These are phyloP conservation scores for Yueomyces sinensis DNA, from an alignment of 805 yeast genomes.

Conservation along the genomic window DNA sequence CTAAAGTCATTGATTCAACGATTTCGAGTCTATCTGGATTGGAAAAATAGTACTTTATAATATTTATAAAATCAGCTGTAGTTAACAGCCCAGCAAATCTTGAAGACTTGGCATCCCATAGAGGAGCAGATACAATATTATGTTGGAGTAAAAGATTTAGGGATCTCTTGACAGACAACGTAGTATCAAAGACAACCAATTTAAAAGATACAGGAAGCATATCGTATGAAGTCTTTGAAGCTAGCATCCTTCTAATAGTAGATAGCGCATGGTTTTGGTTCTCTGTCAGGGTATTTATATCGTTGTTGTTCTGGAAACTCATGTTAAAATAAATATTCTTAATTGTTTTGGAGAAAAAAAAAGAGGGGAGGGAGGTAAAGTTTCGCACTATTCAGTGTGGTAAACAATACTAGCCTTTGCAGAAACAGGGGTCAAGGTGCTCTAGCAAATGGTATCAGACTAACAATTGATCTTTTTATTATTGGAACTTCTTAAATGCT, in stretches of 20 bases:
- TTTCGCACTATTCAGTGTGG: too few relatives aligned
- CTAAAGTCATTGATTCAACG: constrained; percentile 73
- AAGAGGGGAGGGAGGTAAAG: neutral
- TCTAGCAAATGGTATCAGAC: too few relatives aligned
- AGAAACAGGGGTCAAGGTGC: too few relatives aligned
- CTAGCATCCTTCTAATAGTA: constrained; percentile 72
- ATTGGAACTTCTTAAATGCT: too few relatives aligned
- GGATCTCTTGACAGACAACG: constrained; percentile 79
- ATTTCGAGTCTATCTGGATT: constrained; percentile 78
- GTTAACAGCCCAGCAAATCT: constrained; percentile 91
- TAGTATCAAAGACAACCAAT: constrained; percentile 84
- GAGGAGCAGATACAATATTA: constrained; percentile 89
- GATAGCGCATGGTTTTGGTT: constrained; percentile 68
- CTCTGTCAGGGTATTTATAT: constrained; percentile 1
- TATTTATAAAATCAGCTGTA: constrained; percentile 85
- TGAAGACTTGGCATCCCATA: constrained; percentile 86
- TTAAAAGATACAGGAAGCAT: constrained; percentile 92
- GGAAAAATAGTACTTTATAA: constrained; percentile 85
- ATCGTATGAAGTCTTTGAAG: constrained; percentile 89
- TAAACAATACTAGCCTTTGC: too few relatives aligned
- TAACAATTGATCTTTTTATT: too few relatives aligned
- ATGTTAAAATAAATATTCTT: neutral
- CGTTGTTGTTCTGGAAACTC: neutral
- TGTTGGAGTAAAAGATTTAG: constrained; percentile 82
- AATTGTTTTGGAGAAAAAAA: neutral